Evolutionary conservation across 768 basidiomycete genomes (phyloP), one percentile per base, ranked within the genome.

Genomic region (Inosperma sp.): DNA sequence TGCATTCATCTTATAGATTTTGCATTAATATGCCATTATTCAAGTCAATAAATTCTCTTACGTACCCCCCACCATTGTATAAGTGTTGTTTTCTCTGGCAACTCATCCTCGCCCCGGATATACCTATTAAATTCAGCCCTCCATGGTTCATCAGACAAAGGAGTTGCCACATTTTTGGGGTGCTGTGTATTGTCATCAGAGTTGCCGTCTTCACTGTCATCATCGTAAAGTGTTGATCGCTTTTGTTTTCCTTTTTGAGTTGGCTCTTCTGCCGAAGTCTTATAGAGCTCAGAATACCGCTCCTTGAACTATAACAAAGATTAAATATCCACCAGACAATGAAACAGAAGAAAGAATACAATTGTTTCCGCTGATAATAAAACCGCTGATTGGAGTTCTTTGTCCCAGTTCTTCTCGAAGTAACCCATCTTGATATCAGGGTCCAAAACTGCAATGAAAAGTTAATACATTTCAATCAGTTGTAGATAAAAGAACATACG

Each of bases 51-150:
- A 34, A 13, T 12, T 26, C 16, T 5, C 22, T 31, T 3, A 46
- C 51, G 3, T 27, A 52, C 51, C 8, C 51, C 51, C 44, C 44
- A 52, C 51, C 44, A 52, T 13, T 21, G 19, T 13, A 52, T 43
- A 2, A 39, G 14, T 2, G 16, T 16, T 26, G 27, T 52, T 0
- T 37, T 31, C 19, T 52, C 51, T 2, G 51, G 34, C 4, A 52
- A 12, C 13, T 25, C 34, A 23, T 52, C 51, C 8, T 35, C 19
- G 3, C 23, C 22, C 2, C 25, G 16, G 12, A 52, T 21, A 39
- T 46, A 52, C 17, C 21, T 7, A 14, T 46, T 26, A 12, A 33
- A 52, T 39, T 52, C 51, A 9, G 3, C 12, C 5, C 10, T 9
- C 51, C 35, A 52, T 4, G 8, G 40, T n/a, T 44, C 33, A 26